These are phyloP conservation scores for Lyophyllum decastes DNA, from an alignment of 768 basidiomycete genomes.

Conservation along the genomic window DNA sequence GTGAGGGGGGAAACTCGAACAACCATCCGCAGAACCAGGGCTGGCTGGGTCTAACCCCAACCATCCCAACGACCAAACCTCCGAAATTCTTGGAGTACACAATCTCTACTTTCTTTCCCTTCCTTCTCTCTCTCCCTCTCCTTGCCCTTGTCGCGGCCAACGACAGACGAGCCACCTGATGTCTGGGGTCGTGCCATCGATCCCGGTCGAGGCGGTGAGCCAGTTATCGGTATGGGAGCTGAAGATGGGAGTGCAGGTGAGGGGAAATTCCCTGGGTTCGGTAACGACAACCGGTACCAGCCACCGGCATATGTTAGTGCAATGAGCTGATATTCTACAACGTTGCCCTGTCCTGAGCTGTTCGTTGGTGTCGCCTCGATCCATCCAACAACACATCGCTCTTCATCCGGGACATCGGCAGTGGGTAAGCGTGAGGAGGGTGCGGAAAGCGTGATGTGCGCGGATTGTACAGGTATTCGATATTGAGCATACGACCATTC, in stretches of 20 bases:
- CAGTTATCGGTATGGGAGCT: constrained; percentile 19
- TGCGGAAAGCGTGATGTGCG: constrained; percentile 79
- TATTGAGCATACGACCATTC: constrained; percentile 97
- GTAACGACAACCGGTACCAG: constrained; percentile 85
- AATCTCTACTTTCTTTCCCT: constrained; percentile 61
- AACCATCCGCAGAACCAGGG: not conserved
- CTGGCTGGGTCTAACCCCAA: constrained; percentile 51
- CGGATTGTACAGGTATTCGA: constrained; percentile 80
- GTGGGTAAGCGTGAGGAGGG: constrained; percentile 54
- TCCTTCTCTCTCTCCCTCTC: constrained; percentile 61
- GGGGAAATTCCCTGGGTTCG: constrained; percentile 24
- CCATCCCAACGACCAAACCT: constrained; percentile 90
- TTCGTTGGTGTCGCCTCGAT: constrained; percentile 54
- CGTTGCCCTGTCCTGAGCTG: constrained; percentile 20
- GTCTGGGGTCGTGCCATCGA: constrained; percentile 46
- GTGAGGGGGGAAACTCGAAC: not conserved
- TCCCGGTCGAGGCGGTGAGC: constrained; percentile 47
- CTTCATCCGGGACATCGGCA: constrained; percentile 72
- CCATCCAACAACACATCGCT: constrained; percentile 89
- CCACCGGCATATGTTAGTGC: constrained; percentile 89
- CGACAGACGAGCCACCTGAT: constrained; percentile 54
- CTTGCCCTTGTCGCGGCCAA: constrained; percentile 60
- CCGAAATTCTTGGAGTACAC: constrained; percentile 74
- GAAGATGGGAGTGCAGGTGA: constrained; percentile 22
- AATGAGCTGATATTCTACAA: constrained; percentile 72